Evolutionary conservation across 1,139 yeast genomes (phyloP).

Genomic region (Debaryomyces robertsiae): DNA sequence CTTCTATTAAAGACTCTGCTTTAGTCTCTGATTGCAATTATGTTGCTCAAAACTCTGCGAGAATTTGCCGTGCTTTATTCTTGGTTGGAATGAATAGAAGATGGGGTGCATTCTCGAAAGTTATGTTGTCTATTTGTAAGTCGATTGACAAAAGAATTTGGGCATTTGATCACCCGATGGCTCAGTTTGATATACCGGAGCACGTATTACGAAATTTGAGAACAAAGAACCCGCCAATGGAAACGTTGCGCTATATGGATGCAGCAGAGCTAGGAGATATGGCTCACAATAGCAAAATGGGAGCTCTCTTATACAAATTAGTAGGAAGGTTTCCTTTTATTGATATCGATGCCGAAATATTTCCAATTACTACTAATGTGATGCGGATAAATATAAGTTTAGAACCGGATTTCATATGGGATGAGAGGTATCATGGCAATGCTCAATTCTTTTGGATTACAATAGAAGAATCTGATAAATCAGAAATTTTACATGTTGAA

Average conservation of each 20-base stretch:
- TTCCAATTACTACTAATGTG: conserved; percentile 86
- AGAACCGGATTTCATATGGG: conserved; percentile 85
- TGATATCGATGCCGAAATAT: conserved; percentile 75
- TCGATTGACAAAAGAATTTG: conserved; percentile 82
- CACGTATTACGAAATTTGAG: conserved; percentile 65
- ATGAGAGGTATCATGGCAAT: conserved; percentile 74
- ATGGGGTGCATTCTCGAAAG: conserved; percentile 82
- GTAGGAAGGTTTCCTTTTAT: conserved; percentile 76
- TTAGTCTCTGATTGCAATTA: conserved; percentile 84
- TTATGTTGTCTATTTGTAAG: conserved; percentile 79
- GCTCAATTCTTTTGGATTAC: conserved; percentile 91
- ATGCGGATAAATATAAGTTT: conserved; percentile 75
- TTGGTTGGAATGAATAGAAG: conserved; percentile 81
- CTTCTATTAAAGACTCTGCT: conserved; percentile 74
- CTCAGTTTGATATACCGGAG: conserved; percentile 81
- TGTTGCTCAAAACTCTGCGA: conserved; percentile 92
- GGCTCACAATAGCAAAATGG: conserved; percentile 80
- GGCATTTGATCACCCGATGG: conserved; percentile 89
- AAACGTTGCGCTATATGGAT: conserved; percentile 70
- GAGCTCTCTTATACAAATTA: conserved; percentile 58
- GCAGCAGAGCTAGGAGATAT: conserved; percentile 83
- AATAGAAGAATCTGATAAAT: conserved; percentile 81
- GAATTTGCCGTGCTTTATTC: conserved; percentile 90
- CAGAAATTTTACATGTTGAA: conserved; percentile 79
- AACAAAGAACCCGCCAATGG: conserved; percentile 67